Evolutionary conservation across 2,329 filamentous ascomycete species (phyloP).

Genomic region (Arthroderma sp.): DNA sequence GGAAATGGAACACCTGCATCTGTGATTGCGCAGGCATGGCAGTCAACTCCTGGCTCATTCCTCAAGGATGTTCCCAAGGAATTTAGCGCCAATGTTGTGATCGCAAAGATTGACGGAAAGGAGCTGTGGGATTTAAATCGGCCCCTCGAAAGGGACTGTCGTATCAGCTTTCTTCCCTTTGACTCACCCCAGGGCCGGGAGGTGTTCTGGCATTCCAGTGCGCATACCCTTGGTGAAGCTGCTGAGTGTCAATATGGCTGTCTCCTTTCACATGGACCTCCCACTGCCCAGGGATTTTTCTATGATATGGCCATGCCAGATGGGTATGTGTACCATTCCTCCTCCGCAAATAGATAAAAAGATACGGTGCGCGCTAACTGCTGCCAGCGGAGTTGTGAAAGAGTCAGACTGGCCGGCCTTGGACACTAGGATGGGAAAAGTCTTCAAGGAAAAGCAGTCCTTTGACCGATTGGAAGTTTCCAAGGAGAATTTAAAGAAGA

Average conservation of each 20-base stretch:
- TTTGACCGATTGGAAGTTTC: conserved; percentile 82
- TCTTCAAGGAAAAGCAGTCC: conserved; percentile 92
- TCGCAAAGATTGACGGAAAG: conserved; percentile 66
- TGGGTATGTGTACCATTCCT: conserved; percentile 28
- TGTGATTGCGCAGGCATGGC: conserved; percentile 62
- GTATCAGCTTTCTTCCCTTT: conserved; percentile 73
- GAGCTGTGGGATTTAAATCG: conserved; percentile 87
- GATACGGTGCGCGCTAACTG: background rate
- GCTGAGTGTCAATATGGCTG: conserved; percentile 83
- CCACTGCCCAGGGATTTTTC: conserved; percentile 85
- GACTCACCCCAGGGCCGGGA: conserved; percentile 65
- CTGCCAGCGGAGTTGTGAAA: conserved; percentile 47
- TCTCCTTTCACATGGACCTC: conserved; percentile 84
- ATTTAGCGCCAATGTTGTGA: conserved; percentile 70
- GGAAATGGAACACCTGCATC: conserved; percentile 28
- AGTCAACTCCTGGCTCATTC: conserved; percentile 75
- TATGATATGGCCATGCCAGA: conserved; percentile 86
- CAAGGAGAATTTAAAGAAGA: conserved; percentile 83
- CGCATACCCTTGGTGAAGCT: conserved; percentile 91
- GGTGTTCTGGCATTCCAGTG: conserved; percentile 96
- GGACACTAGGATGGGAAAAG: conserved; percentile 64
- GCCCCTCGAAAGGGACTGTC: conserved; percentile 77
- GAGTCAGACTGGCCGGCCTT: conserved; percentile 71
- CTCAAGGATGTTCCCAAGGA: conserved; percentile 69
- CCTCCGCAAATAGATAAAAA: background rate